Evolutionary conservation across 2,329 filamentous ascomycete species (phyloP).

Genomic region (Colletotrichum sp.): DNA sequence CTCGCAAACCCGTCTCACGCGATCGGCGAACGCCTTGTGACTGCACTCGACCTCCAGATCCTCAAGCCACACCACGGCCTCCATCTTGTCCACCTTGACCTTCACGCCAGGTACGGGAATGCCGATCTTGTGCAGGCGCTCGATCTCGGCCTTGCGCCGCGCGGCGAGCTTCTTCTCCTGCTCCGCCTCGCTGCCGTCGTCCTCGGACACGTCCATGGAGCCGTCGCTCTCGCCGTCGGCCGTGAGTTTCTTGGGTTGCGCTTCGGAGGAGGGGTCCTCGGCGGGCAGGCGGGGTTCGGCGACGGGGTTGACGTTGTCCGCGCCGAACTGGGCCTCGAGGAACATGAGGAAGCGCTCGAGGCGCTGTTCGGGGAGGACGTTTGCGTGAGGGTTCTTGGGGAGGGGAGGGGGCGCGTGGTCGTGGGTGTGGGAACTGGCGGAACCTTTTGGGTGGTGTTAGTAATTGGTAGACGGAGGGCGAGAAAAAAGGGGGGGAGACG

Average conservation of each 20-base stretch:
- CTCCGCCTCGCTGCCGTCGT: conserved; percentile 33
- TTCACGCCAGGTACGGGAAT: conserved; percentile 90
- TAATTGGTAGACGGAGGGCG: conserved; percentile 26
- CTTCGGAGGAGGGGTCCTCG: not conserved
- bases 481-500: conserved; percentile 56
- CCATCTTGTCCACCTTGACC: conserved; percentile 86
- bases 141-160: conserved; percentile 71
- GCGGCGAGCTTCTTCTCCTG: conserved; percentile 50
- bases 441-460: conserved; percentile 49
- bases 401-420: conserved; percentile 32
- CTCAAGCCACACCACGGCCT: conserved; percentile 91
- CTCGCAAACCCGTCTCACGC: conserved; percentile 89
- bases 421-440: conserved; percentile 58
- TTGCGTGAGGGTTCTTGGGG: conserved; percentile 73
- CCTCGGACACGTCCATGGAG: conserved; percentile 19
- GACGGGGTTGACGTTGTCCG: conserved; percentile 81
- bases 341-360: conserved; percentile 91
- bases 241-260: conserved; percentile 34
- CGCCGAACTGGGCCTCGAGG: conserved; percentile 94
- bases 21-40: conserved; percentile 78
- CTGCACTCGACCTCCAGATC: conserved; percentile 86
- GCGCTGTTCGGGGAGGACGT: conserved; percentile 74
- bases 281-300: conserved; percentile 62
- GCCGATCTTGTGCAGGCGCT: conserved; percentile 79
- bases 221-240: conserved; percentile 24